Evolutionary conservation across 2,329 filamentous ascomycete species (phyloP), one percentile per base, ranked within the genome.

Genomic region (Diaporthe helianthi): DNA sequence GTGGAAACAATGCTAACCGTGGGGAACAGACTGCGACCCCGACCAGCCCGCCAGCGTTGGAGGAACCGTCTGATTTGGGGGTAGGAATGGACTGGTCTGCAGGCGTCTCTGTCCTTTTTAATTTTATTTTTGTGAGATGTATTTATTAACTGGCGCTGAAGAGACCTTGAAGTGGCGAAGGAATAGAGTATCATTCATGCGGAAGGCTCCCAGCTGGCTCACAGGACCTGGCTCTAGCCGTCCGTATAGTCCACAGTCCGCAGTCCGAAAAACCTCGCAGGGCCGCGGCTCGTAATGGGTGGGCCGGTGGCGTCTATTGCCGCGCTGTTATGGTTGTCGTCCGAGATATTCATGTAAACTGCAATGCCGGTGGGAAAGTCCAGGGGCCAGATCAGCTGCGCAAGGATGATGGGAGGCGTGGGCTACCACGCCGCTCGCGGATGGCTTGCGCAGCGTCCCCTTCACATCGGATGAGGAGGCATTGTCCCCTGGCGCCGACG

Each of bases 41-140:
- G 67, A 72, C 26, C 36, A 75, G 22, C 71, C 66, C 10, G 72
- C 74, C 12, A 72, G 69, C 10, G 73, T 73, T 22, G 70, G 58
- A 1, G 71, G 61, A 15, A 63, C 63, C 31, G 67, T 67, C 22
- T 69, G 46, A 67, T 33, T 8, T 58, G 46, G 41, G 44, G 53
- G 17, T 24, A 49, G 12, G 26, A 58, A 29, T 4, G 13, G 36
- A 26, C 46, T 19, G 29, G 33, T 9, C 52, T 3, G 22, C n/a
- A 44, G n/a, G 26, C 31, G 12, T 47, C 24, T 53, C 26, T 22
- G 49, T 22, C 44, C 4, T 26, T 9, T 15, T n/a, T n/a, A n/a
- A n/a, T n/a, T n/a, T n/a, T n/a, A n/a, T n/a, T n/a, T n/a, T n/a
- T n/a, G n/a, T n/a, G 24, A 15, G 9, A 3, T 12, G 41, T 24